A percentile compares a stretch with the other conserved stretches of the same genome.
Conservation (phyloP, 1,284 basidiomycete genomes). For the Baeospora myosura region DNA sequence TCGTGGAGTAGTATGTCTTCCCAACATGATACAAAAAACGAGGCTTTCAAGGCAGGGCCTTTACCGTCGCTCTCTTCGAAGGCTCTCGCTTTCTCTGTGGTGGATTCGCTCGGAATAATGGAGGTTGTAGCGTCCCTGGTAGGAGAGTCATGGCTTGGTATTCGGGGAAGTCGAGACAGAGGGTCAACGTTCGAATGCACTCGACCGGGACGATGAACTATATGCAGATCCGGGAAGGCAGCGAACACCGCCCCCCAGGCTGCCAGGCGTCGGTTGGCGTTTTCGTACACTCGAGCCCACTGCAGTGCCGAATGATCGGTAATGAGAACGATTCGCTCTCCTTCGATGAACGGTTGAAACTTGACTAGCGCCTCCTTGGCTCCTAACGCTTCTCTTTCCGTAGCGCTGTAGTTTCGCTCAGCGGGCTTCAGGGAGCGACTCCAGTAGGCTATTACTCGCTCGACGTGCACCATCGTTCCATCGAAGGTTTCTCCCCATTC, state of each 20-base stretch:
- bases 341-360: constrained; percentile 20
- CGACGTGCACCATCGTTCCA: constrained; percentile 20
- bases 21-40: no score
- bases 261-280: constrained; percentile 21
- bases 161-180: constrained; percentile 4
- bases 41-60: no score
- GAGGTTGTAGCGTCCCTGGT: not conserved
- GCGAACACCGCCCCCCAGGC: constrained; percentile 22
- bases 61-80: no score
- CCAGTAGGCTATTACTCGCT: constrained; percentile 27
- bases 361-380: constrained; percentile 22
- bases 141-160: not conserved
- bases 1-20: no score
- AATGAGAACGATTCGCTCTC: constrained; percentile 17
- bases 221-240: constrained; percentile 21
- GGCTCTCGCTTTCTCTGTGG: no score
- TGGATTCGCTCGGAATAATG: no score
- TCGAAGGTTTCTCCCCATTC: constrained; percentile 19
- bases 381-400: constrained; percentile 21
- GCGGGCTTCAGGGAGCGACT: constrained; percentile 13
- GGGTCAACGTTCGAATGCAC: constrained; percentile 27
- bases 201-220: constrained; percentile 22
- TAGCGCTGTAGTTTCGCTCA: constrained; percentile 8
- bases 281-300: constrained; percentile 24
- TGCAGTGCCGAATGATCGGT: constrained; percentile 27